Evolutionary conservation across 768 basidiomycete genomes (phyloP).

Genomic region (Glaciozyma martinii): DNA sequence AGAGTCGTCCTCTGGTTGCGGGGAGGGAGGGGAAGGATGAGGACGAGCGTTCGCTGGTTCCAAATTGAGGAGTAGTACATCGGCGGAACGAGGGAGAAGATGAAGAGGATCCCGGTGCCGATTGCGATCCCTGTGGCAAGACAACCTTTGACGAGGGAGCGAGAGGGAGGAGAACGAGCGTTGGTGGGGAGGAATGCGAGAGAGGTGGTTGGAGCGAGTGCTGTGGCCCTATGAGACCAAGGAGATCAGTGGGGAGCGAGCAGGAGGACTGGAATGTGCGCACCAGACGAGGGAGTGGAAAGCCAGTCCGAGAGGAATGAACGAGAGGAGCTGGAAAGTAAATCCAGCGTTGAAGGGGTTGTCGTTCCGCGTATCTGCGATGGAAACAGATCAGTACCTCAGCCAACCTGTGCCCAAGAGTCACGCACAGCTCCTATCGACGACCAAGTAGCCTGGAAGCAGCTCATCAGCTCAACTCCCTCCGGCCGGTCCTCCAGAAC

Average conservation of each 20-base stretch:
- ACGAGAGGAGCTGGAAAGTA: neutral
- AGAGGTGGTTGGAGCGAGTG: neutral
- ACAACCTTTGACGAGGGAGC: too few species aligned
- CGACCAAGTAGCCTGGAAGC: neutral
- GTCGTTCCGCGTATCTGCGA: too few species aligned
- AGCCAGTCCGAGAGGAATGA: neutral
- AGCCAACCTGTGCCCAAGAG: too few species aligned
- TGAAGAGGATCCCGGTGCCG: neutral
- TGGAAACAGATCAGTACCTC: too few species aligned
- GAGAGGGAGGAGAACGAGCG: too few species aligned
- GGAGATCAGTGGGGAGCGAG: neutral
- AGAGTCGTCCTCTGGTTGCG: too few species aligned
- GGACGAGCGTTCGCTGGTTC: too few species aligned
- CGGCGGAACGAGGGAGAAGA: neutral
- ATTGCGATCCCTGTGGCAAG: neutral
- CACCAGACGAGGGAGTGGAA: neutral
- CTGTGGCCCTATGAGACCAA: neutral
- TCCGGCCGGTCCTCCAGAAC: neutral
- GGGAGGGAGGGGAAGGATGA: too few species aligned
- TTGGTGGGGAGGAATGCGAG: neutral
- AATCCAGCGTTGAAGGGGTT: neutral
- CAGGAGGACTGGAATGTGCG: neutral
- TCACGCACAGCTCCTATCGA: neutral
- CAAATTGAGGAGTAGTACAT: neutral
- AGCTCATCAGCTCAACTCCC: too few species aligned